These are phyloP conservation scores for Geotrichum fermentans DNA, from an alignment of 1,139 yeast genomes.

Conservation along the genomic window DNA sequence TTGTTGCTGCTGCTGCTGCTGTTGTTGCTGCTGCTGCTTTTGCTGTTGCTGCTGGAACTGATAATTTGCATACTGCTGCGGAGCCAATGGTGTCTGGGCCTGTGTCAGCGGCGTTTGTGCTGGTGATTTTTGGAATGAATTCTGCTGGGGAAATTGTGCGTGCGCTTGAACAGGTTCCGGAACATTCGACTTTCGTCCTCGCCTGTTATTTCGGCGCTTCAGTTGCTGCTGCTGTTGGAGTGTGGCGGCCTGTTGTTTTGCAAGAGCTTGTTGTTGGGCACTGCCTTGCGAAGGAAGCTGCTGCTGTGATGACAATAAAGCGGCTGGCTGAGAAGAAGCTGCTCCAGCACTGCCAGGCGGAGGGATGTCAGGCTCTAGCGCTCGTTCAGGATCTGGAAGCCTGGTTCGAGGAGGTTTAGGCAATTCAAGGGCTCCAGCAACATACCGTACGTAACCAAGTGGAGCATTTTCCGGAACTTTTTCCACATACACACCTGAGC, in stretches of 20 bases:
- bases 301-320: background rate
- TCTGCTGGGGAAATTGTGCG: background rate
- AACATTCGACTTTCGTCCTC: no score
- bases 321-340: background rate
- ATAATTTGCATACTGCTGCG: background rate
- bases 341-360: background rate
- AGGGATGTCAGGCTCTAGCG: slow-evolving; percentile 9
- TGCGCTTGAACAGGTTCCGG: background rate
- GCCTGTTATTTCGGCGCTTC: background rate
- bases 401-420: slow-evolving; percentile 23
- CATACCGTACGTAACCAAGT: slow-evolving; percentile 21
- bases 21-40: background rate
- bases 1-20: background rate
- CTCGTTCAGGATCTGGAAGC: slow-evolving; percentile 26
- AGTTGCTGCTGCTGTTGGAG: background rate
- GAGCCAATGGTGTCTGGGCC: no score
- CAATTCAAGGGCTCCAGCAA: slow-evolving; percentile 29
- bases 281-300: background rate
- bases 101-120: background rate
- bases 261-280: slow-evolving; percentile 3
- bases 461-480: slow-evolving; percentile 14
- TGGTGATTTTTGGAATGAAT: background rate
- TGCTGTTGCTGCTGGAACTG: slow-evolving; percentile 7
- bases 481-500: slow-evolving; percentile 16
- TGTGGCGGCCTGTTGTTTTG: no score